Evolutionary conservation across 2,329 filamentous ascomycete species (phyloP).

Genomic region (Penicillium psychrosexuale): DNA sequence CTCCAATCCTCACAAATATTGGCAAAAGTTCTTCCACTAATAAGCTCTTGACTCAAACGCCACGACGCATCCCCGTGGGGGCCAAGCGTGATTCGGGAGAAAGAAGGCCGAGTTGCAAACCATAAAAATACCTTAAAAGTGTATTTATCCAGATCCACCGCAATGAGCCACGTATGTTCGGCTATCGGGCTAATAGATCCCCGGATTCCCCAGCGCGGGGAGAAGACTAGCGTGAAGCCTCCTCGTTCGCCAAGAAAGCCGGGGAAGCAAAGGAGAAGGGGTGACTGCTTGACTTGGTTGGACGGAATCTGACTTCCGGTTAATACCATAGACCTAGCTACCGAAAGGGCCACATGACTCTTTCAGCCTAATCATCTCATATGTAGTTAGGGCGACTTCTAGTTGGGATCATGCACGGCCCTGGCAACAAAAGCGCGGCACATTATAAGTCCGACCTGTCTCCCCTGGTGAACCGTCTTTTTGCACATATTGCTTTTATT

Average conservation of each 20-base stretch:
- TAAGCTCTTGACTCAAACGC: conserved; percentile 14
- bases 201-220: conserved; percentile 10
- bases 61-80: conserved; percentile 11
- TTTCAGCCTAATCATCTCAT: not conserved
- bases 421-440: not conserved
- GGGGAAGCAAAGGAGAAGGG: not conserved
- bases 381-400: not conserved
- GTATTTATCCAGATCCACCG: not conserved
- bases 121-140: not conserved
- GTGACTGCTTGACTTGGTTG: not conserved
- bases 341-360: not conserved
- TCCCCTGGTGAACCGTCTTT: not conserved
- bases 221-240: not conserved
- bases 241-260: conserved; percentile 7
- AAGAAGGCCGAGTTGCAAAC: conserved; percentile 4
- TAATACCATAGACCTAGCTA: not conserved
- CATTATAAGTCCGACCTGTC: conserved; percentile 2
- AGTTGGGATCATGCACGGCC: not conserved
- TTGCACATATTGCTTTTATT: too few relatives aligned
- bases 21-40: conserved; percentile 10
- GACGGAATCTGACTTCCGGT: not conserved
- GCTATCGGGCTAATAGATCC: conserved; percentile 16
- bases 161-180: not conserved
- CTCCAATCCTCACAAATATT: not conserved
- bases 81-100: conserved; percentile 22